phyloP scores from a whole-genome alignment of 176 grass and related monocot species.

The Musa itinerans region DNA sequence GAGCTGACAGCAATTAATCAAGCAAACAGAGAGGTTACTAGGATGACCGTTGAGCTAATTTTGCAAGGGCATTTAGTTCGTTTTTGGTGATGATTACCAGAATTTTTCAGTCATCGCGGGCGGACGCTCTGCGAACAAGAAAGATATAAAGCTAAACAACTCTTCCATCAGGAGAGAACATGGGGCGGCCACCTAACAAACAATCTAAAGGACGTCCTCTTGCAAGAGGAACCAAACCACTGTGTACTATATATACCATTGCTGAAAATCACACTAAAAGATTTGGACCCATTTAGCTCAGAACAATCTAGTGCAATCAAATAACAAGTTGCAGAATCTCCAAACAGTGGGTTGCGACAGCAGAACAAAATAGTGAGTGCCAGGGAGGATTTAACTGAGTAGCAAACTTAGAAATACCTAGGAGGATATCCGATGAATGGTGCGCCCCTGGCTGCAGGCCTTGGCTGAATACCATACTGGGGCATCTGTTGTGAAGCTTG shows the following conservation, averaged over 20 bases:
- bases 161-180: no score
- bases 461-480: slow-evolving; percentile 30
- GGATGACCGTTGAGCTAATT: no score
- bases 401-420: slow-evolving; percentile 28
- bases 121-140: no score
- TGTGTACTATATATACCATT: neutral
- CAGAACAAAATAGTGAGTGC: neutral
- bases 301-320: neutral
- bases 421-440: slow-evolving; percentile 31
- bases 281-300: neutral
- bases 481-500: slow-evolving; percentile 43
- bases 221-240: neutral
- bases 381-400: neutral
- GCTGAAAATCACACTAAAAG: neutral
- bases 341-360: neutral
- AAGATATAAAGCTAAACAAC: no score
- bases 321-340: neutral
- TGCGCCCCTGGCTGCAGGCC: slow-evolving; percentile 25
- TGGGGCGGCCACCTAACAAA: no score
- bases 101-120: no score
- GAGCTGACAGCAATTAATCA: no score
- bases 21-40: no score
- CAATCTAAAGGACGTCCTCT: no score
- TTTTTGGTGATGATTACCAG: no score
- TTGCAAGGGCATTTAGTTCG: no score